Conservation (phyloP, 495 filamentous ascomycete species). For the Pyrenopolyporus hunteri region DNA sequence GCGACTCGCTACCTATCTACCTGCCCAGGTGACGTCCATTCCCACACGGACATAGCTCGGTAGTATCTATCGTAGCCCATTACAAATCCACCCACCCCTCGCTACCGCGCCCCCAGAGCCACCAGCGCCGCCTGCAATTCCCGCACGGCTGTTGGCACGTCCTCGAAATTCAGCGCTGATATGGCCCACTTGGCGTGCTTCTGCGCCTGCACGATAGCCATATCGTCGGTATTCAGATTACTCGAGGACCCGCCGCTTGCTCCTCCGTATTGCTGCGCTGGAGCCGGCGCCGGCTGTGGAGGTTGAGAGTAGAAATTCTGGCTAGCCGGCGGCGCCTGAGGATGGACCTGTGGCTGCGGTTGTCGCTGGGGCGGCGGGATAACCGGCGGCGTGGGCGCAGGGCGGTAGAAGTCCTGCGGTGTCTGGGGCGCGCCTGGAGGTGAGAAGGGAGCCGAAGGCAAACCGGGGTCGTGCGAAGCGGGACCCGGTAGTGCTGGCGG, state of each 20-base stretch:
- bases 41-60: too few relatives aligned
- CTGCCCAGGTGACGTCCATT: too few relatives aligned
- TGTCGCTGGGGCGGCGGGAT: conserved; percentile 23
- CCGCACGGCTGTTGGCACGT: conserved; percentile 86
- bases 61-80: background rate
- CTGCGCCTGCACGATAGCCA: conserved; percentile 77
- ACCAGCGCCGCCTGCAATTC: conserved; percentile 79
- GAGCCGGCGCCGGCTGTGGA: conserved; percentile 24
- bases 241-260: conserved; percentile 9
- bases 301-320: conserved; percentile 28
- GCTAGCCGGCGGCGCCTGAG: conserved; percentile 17
- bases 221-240: conserved; percentile 64
- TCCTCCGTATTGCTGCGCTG: conserved; percentile 30
- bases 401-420: conserved; percentile 39
- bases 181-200: conserved; percentile 98
- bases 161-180: conserved; percentile 95
- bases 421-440: conserved; percentile 10
- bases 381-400: conserved; percentile 22
- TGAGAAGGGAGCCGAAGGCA: conserved; percentile 19
- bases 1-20: too few relatives aligned
- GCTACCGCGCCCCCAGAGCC: conserved; percentile 61
- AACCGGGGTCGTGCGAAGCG: conserved; percentile 37
- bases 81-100: background rate
- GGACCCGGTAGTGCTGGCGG: conserved; percentile 34
- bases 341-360: conserved; percentile 18